Base-by-base conservation (phyloP, 1,284 basidiomycete species). In the Apiotrichum akiyoshidainum region DNA sequence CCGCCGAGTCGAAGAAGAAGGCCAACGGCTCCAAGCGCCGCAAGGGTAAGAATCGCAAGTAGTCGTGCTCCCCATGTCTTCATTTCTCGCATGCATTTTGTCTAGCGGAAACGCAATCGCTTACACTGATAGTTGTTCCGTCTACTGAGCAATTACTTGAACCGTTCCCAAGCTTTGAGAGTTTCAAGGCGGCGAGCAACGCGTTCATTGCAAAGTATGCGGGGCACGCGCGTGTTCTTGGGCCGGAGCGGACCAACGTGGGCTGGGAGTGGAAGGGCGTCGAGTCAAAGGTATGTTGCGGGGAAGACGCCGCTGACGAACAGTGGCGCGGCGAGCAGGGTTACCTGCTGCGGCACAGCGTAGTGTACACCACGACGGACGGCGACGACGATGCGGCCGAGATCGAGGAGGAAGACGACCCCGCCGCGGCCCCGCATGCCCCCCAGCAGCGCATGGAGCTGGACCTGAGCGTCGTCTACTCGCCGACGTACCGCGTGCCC, bases 401-500 rank as follows among this genome's bases (percentile, higher is more conserved):
- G 35, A 6, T 40, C 11, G 53, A 54, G 19, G 58, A 59, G 16
- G 59, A 63, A 12, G 52, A 60, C 22, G 59, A 59, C 35, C 52
- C 46, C 9, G 54, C 56, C 5, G 63, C 51, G 52, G 51, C 52
- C 46, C 19, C 57, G 17, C 6, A 35, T 14, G 1, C 5, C 16
- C 6, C 17, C 21, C 17, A 54, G 35, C 44, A 26, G 19, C 35
- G 37, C 14, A 48, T 68, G 17, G 55, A 68, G 33, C 50, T 65
- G 13, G 68, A 73, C 44, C 54, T 60, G 39, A 47, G 56, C 42
- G 63, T 73, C 9, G 64, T 71, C 16, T 68, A 61, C 49, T 69
- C 67, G 2, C 61, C 59, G 52, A 71, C 65, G 6, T 71, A 71
- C 47, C 50, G 57, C 46, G 66, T 68, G 13, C 68, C 70, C 31